These are phyloP conservation scores for Anastatica hierochuntica DNA, from an alignment of 345 rosid genomes.

Conservation along the genomic window DNA sequence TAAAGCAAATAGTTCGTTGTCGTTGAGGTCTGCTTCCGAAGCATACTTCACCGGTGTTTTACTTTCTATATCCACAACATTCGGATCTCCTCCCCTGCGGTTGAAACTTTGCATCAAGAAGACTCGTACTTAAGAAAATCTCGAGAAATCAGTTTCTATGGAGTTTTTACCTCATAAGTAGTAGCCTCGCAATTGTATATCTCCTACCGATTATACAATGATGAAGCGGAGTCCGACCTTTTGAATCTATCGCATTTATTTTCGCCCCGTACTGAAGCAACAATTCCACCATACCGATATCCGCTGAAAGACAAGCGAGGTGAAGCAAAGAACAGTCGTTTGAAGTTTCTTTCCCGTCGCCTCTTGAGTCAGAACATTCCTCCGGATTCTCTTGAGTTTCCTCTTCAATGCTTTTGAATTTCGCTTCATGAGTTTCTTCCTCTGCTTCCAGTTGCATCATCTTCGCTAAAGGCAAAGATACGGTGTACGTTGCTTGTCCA, in stretches of 20 bases:
- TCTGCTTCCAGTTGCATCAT: slow-evolving; percentile 29
- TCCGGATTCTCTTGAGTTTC: slow-evolving; percentile 28
- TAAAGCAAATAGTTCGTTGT: slow-evolving; percentile 34
- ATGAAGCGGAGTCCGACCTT: slow-evolving; percentile 56
- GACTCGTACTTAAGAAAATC: not conserved
- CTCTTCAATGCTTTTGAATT: slow-evolving; percentile 34
- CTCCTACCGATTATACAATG: slow-evolving; percentile 43
- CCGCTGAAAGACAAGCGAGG: slow-evolving; percentile 68
- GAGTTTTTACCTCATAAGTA: slow-evolving; percentile 52
- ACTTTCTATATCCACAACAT: slow-evolving; percentile 33
- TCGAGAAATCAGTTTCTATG: too few relatives aligned
- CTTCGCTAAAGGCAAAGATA: slow-evolving; percentile 26
- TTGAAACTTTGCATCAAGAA: slow-evolving; percentile 1
- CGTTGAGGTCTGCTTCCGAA: slow-evolving; percentile 34
- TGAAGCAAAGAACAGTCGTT: slow-evolving; percentile 64
- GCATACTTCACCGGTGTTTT: slow-evolving; percentile 36
- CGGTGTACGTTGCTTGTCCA: slow-evolving; percentile 45
- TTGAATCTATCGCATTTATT: slow-evolving; percentile 43
- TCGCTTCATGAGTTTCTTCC: slow-evolving; percentile 23
- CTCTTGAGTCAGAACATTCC: slow-evolving; percentile 21
- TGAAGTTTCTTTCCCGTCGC: slow-evolving; percentile 20
- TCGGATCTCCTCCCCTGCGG: slow-evolving; percentile 63
- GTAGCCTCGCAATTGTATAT: slow-evolving; percentile 48
- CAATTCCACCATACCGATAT: slow-evolving; percentile 67
- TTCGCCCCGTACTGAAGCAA: slow-evolving; percentile 71